A percentile compares a stretch with the other conserved stretches of the same genome.
These are phyloP conservation scores for Oryza glumipatula DNA, from an alignment of 176 grass and related monocot species.

Conservation along the genomic window DNA sequence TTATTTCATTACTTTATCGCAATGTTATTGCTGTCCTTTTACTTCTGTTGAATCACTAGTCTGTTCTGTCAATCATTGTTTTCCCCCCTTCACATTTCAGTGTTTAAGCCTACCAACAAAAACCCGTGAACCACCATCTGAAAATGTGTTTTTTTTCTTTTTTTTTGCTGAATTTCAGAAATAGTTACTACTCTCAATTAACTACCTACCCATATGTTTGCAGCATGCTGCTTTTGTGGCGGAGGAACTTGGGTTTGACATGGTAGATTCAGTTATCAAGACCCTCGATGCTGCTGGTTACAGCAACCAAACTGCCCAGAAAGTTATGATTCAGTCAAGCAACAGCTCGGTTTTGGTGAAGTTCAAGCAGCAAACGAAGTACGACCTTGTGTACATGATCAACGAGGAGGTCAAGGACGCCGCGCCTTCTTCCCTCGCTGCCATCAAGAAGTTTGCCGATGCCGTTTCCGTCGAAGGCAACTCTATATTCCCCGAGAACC, in stretches of 20 bases:
- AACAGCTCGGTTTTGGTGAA: conserved; percentile 77
- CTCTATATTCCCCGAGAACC: conserved; percentile 55
- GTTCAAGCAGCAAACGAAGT: conserved; percentile 78
- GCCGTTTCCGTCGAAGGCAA: conserved; percentile 52
- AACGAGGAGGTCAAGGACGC: conserved; percentile 57
- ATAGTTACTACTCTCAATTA: background rate
- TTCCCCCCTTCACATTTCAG: background rate
- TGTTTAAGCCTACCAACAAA: conserved; percentile 4
- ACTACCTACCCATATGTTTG: conserved; percentile 31
- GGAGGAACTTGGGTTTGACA: conserved; percentile 61
- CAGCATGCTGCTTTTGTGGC: conserved; percentile 80
- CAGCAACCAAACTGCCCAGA: conserved; percentile 50
- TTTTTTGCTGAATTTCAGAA: background rate
- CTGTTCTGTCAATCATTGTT: background rate
- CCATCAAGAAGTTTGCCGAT: conserved; percentile 75
- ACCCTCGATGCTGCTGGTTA: conserved; percentile 60
- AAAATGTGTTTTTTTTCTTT: background rate
- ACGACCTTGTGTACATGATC: conserved; percentile 82
- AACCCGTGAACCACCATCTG: background rate
- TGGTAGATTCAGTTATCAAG: conserved; percentile 63
- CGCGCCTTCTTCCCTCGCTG: conserved; percentile 48
- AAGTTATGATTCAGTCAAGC: conserved; percentile 78
- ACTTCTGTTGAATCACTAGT: conserved; percentile 10
- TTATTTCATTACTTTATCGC: conserved; percentile 21
- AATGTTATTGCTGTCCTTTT: background rate